A percentile compares a stretch with the other conserved stretches of the same genome.
Evolutionary conservation across 495 filamentous ascomycete genomes (phyloP).

Genomic region (Parmelia sp.): DNA sequence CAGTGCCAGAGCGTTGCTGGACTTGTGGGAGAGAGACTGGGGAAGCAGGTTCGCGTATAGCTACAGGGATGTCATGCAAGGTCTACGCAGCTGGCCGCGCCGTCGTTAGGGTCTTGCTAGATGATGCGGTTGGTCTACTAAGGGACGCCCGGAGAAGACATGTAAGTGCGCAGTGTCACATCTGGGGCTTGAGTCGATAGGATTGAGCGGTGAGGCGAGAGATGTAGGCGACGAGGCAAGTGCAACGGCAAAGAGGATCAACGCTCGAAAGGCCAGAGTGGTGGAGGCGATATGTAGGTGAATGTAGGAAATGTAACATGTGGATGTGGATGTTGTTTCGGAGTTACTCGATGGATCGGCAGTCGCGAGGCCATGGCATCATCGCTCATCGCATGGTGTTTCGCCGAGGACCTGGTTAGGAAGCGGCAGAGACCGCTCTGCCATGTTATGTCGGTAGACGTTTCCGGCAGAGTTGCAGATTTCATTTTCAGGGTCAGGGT

Average conservation of each 20-base stretch:
- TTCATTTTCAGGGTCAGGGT: background rate
- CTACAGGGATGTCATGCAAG: background rate
- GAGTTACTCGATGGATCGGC: background rate
- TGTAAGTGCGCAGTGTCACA: background rate
- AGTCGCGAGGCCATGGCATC: background rate
- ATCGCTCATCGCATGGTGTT: background rate
- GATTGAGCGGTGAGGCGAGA: background rate
- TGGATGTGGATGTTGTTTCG: background rate
- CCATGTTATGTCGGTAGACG: background rate
- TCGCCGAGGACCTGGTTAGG: constrained; percentile 5
- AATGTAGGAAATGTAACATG: background rate
- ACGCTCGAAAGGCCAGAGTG: background rate
- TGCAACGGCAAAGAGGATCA: background rate
- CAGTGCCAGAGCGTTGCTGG: background rate
- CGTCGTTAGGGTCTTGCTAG: background rate
- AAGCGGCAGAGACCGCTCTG: background rate
- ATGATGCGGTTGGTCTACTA: background rate
- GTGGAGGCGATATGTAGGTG: background rate
- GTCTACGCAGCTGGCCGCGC: background rate
- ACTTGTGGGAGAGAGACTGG: background rate
- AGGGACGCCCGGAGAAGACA: background rate
- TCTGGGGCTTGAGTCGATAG: background rate
- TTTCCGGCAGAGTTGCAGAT: background rate
- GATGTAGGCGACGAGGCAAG: no score
- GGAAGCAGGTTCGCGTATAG: background rate